phyloP scores from a whole-genome alignment of 257 asterid species.

The Anisodus acutangulus region DNA sequence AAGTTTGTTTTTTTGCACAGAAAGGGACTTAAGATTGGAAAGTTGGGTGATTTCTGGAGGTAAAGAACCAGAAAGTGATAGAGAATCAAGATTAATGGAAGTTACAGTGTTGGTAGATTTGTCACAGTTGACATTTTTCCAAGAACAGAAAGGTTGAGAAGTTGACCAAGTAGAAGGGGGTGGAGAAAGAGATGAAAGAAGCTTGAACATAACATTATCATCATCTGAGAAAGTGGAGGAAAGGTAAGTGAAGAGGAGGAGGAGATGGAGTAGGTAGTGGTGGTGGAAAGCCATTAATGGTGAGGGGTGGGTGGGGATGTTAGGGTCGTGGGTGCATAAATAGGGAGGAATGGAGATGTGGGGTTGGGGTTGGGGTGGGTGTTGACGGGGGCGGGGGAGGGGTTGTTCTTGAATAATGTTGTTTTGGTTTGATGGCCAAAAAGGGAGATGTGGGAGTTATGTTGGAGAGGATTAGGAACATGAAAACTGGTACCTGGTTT shows the following conservation, averaged over 20 bases:
- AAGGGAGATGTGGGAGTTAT: background rate
- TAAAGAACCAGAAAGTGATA: constrained; percentile 64
- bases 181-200: constrained; percentile 61
- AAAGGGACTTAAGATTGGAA: constrained; percentile 56
- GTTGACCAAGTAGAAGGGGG: constrained; percentile 72
- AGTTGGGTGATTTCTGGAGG: constrained; percentile 69
- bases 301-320: background rate
- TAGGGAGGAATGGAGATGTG: constrained; percentile 17
- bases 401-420: constrained; percentile 9
- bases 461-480: background rate
- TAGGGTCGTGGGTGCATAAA: constrained; percentile 29
- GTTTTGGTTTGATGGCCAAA: background rate
- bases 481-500: background rate
- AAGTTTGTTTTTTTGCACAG: constrained; percentile 66
- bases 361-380: background rate
- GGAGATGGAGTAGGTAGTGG: constrained; percentile 39
- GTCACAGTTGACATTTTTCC: constrained; percentile 71
- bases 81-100: constrained; percentile 56
- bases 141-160: constrained; percentile 56
- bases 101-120: constrained; percentile 49
- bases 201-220: constrained; percentile 61
- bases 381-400: background rate
- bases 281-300: constrained; percentile 47
- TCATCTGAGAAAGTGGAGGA: constrained; percentile 67
- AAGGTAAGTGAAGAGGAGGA: constrained; percentile 37